Base-by-base conservation (phyloP, 1,284 basidiomycete species). In the Gymnopus androsaceus region DNA sequence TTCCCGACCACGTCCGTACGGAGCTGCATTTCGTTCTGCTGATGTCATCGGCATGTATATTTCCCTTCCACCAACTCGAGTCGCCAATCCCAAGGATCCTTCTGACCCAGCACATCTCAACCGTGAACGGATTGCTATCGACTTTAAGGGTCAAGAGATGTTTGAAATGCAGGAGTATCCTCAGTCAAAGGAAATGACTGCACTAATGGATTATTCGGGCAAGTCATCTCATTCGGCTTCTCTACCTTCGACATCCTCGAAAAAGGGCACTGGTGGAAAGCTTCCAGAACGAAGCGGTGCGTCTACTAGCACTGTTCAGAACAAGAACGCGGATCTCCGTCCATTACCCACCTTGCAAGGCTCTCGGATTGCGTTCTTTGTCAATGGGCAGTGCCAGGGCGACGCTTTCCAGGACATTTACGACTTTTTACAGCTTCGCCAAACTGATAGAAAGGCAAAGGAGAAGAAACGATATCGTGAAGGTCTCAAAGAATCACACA, bases 11-110 rank as follows among this genome's bases (percentile, higher is more conserved):
- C 80, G 84, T 41, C 80, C 88, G 0, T 98, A 97, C 66, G 91
- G 89, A 9, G 75, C 77, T 28, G 64, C 85, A 0, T 96, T 93
- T 69, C 77, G 77, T 42, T 82, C 92, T 0, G 95, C 95, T 12
- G 94, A 98, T 71, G 88, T 95, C 5, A 78, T 99, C 38, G 97
- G 97, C 7, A 88, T 98, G 80, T 95, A 94, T 71, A 90, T 97
- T 54, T 92, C 85, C 48, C 83, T 99, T 2, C 96, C 96, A 1
- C 77, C 83, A 0, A 79, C 81, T 37, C 78, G 81, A 33, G 68
- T 77, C 61, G 78, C 84, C 5, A 73, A 81, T 63, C 73, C 72
- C 44, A 76, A 81, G 42, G 85, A 89, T 63, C 77, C 80, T 2
- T 71, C 83, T 64, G 92, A 96, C 67, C 84, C 88, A 1, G 88